A percentile compares a stretch with the other conserved stretches of the same genome.
Evolutionary conservation across 169 alveolate genomes (phyloP).

Genomic region (Plasmodium inui): DNA sequence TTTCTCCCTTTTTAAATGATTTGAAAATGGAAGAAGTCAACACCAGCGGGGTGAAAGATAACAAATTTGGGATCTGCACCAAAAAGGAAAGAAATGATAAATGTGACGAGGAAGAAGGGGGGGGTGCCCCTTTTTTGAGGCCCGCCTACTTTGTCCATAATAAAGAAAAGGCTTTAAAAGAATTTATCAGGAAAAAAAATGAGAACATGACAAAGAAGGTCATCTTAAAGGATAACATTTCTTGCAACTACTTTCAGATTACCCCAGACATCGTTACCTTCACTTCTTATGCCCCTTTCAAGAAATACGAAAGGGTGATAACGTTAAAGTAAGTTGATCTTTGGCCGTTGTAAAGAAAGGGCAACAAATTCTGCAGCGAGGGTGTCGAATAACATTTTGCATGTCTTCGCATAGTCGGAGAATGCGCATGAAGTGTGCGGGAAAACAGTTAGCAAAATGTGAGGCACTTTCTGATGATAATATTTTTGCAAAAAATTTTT

Average conservation of each 20-base stretch:
- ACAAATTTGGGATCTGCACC: neutral
- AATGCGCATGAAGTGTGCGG: neutral
- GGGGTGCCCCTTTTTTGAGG: conserved; percentile 4
- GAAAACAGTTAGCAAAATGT: neutral
- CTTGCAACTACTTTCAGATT: conserved; percentile 25
- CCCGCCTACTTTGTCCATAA: conserved; percentile 46
- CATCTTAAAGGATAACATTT: conserved; percentile 5
- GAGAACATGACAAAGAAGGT: conserved; percentile 22
- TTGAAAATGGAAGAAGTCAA: conserved; percentile 43
- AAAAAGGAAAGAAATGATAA: neutral
- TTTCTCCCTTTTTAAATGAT: neutral
- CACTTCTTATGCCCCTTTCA: conserved; percentile 60
- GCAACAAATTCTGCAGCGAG: neutral
- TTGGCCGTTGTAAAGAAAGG: neutral
- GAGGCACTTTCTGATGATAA: neutral
- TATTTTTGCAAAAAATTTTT: neutral
- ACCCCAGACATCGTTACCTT: conserved; percentile 53
- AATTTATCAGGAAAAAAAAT: conserved; percentile 41
- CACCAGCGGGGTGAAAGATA: neutral
- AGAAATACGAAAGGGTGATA: conserved; percentile 47
- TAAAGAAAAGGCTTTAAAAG: conserved; percentile 41
- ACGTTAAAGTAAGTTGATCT: conserved; percentile 42
- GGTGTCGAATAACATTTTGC: neutral
- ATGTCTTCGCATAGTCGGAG: neutral
- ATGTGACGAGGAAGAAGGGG: neutral